phyloP scores from a whole-genome alignment of 768 basidiomycete genomes.

The Sarcodon aspratus region DNA sequence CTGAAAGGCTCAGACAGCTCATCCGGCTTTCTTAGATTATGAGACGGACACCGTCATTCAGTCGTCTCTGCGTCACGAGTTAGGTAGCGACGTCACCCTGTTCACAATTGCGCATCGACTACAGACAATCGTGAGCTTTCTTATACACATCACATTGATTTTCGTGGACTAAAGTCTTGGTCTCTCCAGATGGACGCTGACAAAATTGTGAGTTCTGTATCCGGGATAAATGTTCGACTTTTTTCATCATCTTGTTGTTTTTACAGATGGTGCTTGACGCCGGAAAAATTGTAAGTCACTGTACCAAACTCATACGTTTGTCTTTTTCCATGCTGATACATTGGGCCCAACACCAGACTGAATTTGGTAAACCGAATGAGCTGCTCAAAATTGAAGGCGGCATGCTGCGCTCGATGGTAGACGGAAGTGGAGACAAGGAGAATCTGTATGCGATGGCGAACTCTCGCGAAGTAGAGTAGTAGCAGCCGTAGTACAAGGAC shows the following conservation, averaged over 20 bases:
- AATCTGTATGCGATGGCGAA: conserved; percentile 31
- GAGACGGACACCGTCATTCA: conserved; percentile 49
- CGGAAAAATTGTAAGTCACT: conserved; percentile 24
- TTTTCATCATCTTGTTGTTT: not conserved
- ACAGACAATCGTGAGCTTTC: conserved; percentile 26
- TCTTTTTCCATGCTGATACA: not conserved
- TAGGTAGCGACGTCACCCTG: conserved; percentile 33
- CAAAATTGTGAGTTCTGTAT: conserved; percentile 29
- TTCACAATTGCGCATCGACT: conserved; percentile 50
- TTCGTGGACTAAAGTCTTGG: not conserved
- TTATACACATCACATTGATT: not conserved
- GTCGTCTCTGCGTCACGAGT: conserved; percentile 35
- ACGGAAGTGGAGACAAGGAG: conserved; percentile 44
- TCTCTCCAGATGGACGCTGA: conserved; percentile 37
- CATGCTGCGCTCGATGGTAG: conserved; percentile 39
- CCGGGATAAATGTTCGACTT: not conserved
- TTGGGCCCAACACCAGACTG: conserved; percentile 17
- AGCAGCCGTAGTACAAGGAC: too few species aligned
- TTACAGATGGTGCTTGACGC: conserved; percentile 32
- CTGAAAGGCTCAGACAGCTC: not conserved
- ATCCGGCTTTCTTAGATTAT: conserved; percentile 26
- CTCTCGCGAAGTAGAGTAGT: too few species aligned
- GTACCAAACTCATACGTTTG: not conserved
- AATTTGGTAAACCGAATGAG: conserved; percentile 38
- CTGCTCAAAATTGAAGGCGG: conserved; percentile 44